phyloP scores from a whole-genome alignment of 495 filamentous ascomycete species.

The Aspergillus kassunensis region DNA sequence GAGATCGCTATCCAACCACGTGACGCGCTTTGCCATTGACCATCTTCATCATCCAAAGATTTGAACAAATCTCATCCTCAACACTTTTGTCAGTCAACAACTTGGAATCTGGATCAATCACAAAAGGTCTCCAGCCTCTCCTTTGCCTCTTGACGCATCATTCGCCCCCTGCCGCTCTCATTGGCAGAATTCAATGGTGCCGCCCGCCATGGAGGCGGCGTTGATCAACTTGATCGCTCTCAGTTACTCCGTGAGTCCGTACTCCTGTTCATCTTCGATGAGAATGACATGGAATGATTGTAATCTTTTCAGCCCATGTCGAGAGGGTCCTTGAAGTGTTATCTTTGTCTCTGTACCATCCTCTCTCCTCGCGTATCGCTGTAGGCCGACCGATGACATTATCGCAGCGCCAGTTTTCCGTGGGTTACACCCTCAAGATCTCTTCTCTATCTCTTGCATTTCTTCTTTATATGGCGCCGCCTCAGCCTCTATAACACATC shows the following conservation, averaged over 20 bases:
- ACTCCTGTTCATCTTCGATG: too few relatives aligned
- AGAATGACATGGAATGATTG: background rate
- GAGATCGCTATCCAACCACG: too few relatives aligned
- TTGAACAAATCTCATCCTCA: too few relatives aligned
- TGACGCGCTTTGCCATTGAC: too few relatives aligned
- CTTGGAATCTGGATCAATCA: constrained; percentile 3
- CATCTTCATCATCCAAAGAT: too few relatives aligned
- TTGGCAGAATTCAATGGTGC: constrained; percentile 5
- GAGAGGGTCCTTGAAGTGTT: background rate
- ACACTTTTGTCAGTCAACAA: too few relatives aligned
- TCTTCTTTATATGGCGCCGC: background rate
- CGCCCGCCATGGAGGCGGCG: constrained; percentile 8
- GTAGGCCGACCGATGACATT: constrained; percentile 6
- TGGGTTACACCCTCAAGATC: background rate
- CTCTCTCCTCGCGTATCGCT: constrained; percentile 1
- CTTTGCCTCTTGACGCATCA: constrained; percentile 1
- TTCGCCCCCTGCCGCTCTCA: background rate
- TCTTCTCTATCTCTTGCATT: background rate
- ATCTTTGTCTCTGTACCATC: background rate
- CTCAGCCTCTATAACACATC: background rate
- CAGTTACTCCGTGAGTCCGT: background rate
- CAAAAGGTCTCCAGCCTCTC: background rate
- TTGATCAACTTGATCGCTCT: too few relatives aligned
- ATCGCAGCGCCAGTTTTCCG: background rate
- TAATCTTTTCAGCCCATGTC: background rate